These are phyloP conservation scores for Paxillus involutus DNA, from an alignment of 768 basidiomycete species.

Conservation along the genomic window DNA sequence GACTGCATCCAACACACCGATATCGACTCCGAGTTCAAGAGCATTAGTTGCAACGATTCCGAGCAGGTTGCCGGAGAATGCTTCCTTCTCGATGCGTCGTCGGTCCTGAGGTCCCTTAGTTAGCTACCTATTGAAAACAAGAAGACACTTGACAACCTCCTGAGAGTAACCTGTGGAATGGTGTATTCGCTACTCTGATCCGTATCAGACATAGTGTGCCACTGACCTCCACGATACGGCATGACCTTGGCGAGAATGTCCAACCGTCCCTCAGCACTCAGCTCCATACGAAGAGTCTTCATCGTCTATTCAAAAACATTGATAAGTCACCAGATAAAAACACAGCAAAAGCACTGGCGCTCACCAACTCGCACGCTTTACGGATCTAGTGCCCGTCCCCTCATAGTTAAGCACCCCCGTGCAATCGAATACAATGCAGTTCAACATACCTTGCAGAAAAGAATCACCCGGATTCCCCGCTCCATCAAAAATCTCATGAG, in stretches of 20 bases:
- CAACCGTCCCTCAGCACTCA: constrained; percentile 70
- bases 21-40: constrained; percentile 89
- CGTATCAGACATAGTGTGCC: background rate
- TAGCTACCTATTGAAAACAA: background rate
- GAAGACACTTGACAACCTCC: constrained; percentile 41
- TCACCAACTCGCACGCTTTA: constrained; percentile 78
- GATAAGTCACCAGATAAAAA: background rate
- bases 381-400: constrained; percentile 50
- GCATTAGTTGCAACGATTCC: constrained; percentile 91
- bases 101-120: constrained; percentile 54
- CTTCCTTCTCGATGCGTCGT: constrained; percentile 80
- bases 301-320: constrained; percentile 55
- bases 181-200: background rate
- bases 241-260: constrained; percentile 78
- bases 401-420: background rate
- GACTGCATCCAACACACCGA: constrained; percentile 85
- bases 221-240: constrained; percentile 79
- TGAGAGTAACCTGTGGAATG: constrained; percentile 62
- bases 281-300: constrained; percentile 69
- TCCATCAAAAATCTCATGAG: constrained; percentile 84
- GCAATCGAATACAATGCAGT: background rate
- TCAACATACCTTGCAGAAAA: constrained; percentile 78
- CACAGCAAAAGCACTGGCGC: constrained; percentile 22
- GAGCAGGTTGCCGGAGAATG: constrained; percentile 79
- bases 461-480: constrained; percentile 73